phyloP scores from a whole-genome alignment of 176 grass and related monocot species.

The Triticum monococcum region DNA sequence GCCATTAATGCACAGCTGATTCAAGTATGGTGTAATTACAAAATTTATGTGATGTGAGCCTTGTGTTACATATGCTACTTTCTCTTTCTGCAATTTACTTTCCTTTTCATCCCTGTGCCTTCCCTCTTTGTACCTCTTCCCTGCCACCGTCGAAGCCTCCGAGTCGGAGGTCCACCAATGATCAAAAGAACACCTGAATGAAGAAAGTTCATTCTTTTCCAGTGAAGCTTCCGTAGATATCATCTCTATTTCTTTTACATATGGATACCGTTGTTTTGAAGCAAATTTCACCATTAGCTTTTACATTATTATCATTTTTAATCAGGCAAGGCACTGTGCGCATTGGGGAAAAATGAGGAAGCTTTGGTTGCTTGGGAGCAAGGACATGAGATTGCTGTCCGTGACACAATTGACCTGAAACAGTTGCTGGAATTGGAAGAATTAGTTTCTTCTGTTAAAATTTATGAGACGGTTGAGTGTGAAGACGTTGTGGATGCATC shows the following conservation, averaged over 20 bases:
- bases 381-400: slow-evolving; percentile 80
- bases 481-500: slow-evolving; percentile 47
- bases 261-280: neutral
- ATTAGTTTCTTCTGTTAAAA: slow-evolving; percentile 62
- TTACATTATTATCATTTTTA: neutral
- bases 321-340: slow-evolving; percentile 76
- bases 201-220: neutral
- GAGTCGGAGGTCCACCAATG: neutral
- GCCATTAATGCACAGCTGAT: neutral
- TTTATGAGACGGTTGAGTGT: slow-evolving; percentile 35
- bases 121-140: neutral
- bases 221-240: neutral
- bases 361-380: slow-evolving; percentile 76
- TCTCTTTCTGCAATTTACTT: neutral
- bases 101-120: neutral
- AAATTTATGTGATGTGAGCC: slow-evolving; percentile 1
- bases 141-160: neutral
- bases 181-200: slow-evolving; percentile 3
- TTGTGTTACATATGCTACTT: neutral
- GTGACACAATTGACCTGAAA: slow-evolving; percentile 80
- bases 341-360: slow-evolving; percentile 79
- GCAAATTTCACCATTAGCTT: slow-evolving; percentile 1
- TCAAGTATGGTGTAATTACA: neutral
- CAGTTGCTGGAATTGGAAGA: slow-evolving; percentile 90
- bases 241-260: neutral